phyloP scores from a whole-genome alignment of 768 basidiomycete species.

The Tylopilus balloui region DNA sequence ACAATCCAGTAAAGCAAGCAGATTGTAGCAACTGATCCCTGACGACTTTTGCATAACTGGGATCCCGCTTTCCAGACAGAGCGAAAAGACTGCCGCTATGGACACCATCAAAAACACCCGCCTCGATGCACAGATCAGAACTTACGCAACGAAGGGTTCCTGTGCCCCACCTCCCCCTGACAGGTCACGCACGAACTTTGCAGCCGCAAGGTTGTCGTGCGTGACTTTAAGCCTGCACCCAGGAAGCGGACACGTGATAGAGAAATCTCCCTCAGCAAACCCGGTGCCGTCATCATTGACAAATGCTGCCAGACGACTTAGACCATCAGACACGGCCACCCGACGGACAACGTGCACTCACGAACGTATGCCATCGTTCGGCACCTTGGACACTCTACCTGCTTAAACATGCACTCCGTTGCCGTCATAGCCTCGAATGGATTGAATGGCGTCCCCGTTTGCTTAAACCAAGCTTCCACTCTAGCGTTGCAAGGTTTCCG shows the following conservation, averaged over 20 bases:
- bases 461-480: conserved; percentile 19
- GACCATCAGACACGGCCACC: not conserved
- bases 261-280: conserved; percentile 44
- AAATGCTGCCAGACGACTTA: conserved; percentile 33
- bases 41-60: conserved; percentile 25
- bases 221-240: conserved; percentile 40
- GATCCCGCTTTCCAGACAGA: conserved; percentile 25
- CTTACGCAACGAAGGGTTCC: conserved; percentile 35
- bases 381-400: conserved; percentile 36
- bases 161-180: conserved; percentile 18
- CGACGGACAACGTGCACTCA: conserved; percentile 21
- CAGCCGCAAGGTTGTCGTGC: conserved; percentile 37
- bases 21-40: conserved; percentile 27
- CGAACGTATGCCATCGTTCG: conserved; percentile 25
- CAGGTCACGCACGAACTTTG: conserved; percentile 42
- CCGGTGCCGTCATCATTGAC: conserved; percentile 40
- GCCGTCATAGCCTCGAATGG: conserved; percentile 34
- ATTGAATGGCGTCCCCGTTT: conserved; percentile 30
- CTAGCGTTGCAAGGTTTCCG: conserved; percentile 16
- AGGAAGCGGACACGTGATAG: conserved; percentile 33
- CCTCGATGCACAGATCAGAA: not conserved
- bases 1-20: conserved; percentile 12
- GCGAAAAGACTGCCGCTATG: conserved; percentile 35
- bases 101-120: not conserved
- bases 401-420: conserved; percentile 18